Conservation (phyloP, 2,329 filamentous ascomycete genomes). For the Botrytis paeoniae region DNA sequence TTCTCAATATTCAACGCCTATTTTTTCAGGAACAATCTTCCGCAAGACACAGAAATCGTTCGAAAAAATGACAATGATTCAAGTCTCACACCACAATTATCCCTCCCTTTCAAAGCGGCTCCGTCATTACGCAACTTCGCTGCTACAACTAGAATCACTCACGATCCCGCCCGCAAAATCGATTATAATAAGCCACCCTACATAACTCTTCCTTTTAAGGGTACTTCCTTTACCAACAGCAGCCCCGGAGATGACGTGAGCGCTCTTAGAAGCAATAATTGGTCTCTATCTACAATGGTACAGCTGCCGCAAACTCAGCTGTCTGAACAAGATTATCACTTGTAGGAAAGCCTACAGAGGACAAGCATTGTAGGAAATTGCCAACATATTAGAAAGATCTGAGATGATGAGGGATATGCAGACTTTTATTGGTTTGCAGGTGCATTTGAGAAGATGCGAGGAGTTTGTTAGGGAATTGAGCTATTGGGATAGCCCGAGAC, state of each 20-base stretch:
- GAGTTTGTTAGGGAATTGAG: neutral
- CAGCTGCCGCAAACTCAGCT: neutral
- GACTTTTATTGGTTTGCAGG: neutral
- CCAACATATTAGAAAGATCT: neutral
- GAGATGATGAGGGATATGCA: neutral
- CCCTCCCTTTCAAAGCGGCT: neutral
- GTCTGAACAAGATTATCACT: accelerated
- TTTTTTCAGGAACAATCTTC: neutral
- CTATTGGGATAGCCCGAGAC: neutral
- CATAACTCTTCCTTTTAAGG: neutral
- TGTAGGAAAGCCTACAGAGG: neutral
- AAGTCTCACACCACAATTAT: neutral
- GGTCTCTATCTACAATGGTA: neutral
- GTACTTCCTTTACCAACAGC: neutral
- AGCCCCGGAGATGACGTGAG: neutral
- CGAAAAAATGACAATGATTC: neutral
- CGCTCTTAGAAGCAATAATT: neutral
- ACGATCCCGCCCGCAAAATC: neutral
- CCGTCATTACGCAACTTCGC: neutral
- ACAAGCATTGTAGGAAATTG: neutral
- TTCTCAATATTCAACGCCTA: neutral
- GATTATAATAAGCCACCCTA: neutral
- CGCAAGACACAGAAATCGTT: neutral
- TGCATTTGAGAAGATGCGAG: neutral
- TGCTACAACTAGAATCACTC: neutral